A percentile compares a stretch with the other conserved stretches of the same genome.
These are phyloP conservation scores for Phytophthora cryptogea DNA, from an alignment of 352 stramenopile genomes.

Conservation along the genomic window DNA sequence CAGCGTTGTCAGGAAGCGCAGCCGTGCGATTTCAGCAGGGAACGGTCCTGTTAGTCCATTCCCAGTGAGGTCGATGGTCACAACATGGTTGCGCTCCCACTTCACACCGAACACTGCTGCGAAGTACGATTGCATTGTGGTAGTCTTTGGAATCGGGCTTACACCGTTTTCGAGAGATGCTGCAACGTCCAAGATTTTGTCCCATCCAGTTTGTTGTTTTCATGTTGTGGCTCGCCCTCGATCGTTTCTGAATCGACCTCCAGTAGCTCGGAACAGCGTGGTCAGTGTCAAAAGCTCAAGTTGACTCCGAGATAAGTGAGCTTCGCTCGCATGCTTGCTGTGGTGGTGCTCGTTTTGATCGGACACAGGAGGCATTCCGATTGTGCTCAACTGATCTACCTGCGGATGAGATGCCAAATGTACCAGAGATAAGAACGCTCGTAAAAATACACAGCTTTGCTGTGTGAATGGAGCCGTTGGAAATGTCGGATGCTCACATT, in stretches of 20 bases:
- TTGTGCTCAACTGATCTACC: neutral
- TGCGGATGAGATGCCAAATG: too few relatives aligned
- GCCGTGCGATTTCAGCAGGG: slow-evolving; percentile 41
- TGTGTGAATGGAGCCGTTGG: too few relatives aligned
- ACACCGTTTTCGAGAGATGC: slow-evolving; percentile 11
- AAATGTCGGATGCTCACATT: too few relatives aligned
- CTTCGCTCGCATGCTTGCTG: slow-evolving; percentile 1
- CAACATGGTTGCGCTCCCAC: slow-evolving; percentile 68
- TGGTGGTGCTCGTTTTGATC: slow-evolving; percentile 1
- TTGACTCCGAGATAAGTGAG: slow-evolving; percentile 26
- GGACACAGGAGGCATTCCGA: slow-evolving; percentile 3
- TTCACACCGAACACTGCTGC: slow-evolving; percentile 41
- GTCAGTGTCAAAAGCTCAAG: slow-evolving; percentile 54
- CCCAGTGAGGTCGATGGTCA: slow-evolving; percentile 51
- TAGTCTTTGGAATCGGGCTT: slow-evolving; percentile 17
- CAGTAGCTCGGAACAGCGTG: slow-evolving; percentile 47
- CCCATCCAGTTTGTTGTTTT: slow-evolving; percentile 46
- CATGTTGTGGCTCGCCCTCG: slow-evolving; percentile 27
- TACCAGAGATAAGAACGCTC: neutral
- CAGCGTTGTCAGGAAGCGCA: slow-evolving; percentile 55
- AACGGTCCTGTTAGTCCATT: slow-evolving; percentile 58
- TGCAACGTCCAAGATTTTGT: slow-evolving; percentile 23
- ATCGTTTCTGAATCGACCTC: slow-evolving; percentile 17
- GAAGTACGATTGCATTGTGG: slow-evolving; percentile 43
- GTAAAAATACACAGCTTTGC: neutral